Percentiles rank a stretch among this genome's conserved stretches.
phyloP scores from a whole-genome alignment of 208 protist species.

The Leishmania amazonensis region DNA sequence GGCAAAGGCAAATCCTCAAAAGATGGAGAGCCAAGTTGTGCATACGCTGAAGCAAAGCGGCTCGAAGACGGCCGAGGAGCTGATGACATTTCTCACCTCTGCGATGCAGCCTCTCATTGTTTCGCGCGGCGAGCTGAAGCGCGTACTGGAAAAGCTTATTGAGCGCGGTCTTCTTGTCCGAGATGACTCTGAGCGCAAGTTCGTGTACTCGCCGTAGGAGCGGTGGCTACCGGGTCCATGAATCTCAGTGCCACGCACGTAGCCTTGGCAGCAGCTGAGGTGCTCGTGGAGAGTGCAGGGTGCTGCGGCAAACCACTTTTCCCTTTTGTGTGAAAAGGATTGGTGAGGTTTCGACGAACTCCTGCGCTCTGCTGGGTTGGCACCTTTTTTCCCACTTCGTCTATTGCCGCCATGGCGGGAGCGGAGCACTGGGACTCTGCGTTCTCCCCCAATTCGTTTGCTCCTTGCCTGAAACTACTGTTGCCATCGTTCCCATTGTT shows the following conservation, averaged over 20 bases:
- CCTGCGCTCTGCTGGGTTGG: not conserved
- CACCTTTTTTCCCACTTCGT: not conserved
- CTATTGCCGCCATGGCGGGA: not conserved
- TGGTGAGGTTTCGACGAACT: not conserved
- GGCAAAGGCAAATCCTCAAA: slow-evolving; percentile 21
- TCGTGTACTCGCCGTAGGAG: slow-evolving; percentile 36
- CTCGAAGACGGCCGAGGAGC: slow-evolving; percentile 18
- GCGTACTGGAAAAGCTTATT: slow-evolving; percentile 61
- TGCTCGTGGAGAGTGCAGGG: not conserved
- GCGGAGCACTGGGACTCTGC: not conserved
- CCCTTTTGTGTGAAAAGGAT: not conserved
- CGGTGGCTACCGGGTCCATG: not conserved
- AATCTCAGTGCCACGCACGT: not conserved
- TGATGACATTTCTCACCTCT: slow-evolving; percentile 20
- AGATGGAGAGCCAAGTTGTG: slow-evolving; percentile 26
- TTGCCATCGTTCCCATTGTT: not conserved
- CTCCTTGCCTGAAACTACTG: not conserved
- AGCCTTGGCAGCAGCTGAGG: not conserved
- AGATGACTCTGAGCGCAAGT: slow-evolving; percentile 23
- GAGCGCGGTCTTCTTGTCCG: slow-evolving; percentile 52
- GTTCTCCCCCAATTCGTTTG: not conserved
- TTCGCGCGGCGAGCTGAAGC: slow-evolving; percentile 48
- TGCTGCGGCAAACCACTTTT: not conserved
- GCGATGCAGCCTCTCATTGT: slow-evolving; percentile 17
- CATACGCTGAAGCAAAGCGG: slow-evolving; percentile 44